These are phyloP conservation scores for Hebeloma cylindrosporum DNA, from an alignment of 768 basidiomycete species.

Conservation along the genomic window DNA sequence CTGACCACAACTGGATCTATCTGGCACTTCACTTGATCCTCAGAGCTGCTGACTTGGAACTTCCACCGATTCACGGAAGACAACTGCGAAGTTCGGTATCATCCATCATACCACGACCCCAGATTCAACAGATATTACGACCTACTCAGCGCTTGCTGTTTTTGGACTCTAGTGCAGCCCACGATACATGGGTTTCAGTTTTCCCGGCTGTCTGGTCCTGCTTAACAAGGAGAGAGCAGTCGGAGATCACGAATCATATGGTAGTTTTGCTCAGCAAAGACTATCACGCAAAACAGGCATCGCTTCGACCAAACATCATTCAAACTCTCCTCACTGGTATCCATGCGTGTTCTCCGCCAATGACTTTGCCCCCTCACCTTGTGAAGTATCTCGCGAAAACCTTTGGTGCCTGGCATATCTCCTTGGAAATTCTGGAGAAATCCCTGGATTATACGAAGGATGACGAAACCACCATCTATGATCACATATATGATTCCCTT, in stretches of 20 bases:
- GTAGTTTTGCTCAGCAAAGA: slow-evolving; percentile 90
- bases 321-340: slow-evolving; percentile 86
- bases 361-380: slow-evolving; percentile 91
- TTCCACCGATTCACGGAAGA: slow-evolving; percentile 38
- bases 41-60: slow-evolving; percentile 52
- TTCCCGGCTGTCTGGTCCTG: slow-evolving; percentile 88
- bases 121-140: slow-evolving; percentile 59
- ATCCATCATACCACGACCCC: slow-evolving; percentile 37
- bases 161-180: slow-evolving; percentile 73
- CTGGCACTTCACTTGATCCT: slow-evolving; percentile 88
- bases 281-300: slow-evolving; percentile 87
- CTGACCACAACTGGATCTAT: slow-evolving; percentile 93
- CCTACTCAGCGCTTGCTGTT: slow-evolving; percentile 83
- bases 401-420: slow-evolving; percentile 93
- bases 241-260: slow-evolving; percentile 85
- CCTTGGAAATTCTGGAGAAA: slow-evolving; percentile 78
- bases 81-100: slow-evolving; percentile 31
- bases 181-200: slow-evolving; percentile 83
- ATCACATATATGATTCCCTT: slow-evolving; percentile 85
- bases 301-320: slow-evolving; percentile 87
- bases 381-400: slow-evolving; percentile 96
- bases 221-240: slow-evolving; percentile 84
- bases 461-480: slow-evolving; percentile 76
- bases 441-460: slow-evolving; percentile 80
- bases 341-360: slow-evolving; percentile 81